phyloP scores from a whole-genome alignment of 257 asterid genomes.

The Nicotiana knightiana region DNA sequence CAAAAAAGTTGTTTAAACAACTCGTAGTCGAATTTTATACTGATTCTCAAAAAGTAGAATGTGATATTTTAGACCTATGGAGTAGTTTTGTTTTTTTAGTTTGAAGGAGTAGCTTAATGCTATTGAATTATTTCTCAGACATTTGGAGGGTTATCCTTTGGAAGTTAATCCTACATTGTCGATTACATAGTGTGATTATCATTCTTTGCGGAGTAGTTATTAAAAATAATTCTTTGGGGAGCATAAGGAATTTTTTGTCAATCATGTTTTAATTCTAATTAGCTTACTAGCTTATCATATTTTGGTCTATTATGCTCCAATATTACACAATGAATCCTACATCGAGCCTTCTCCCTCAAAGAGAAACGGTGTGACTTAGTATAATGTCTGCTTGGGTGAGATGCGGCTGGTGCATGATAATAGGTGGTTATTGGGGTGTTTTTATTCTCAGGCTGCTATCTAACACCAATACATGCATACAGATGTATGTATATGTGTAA shows the following conservation, averaged over 20 bases:
- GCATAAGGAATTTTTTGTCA: not conserved
- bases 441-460: not conserved
- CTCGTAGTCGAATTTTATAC: not conserved
- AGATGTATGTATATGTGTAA: not conserved
- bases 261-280: not conserved
- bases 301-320: not conserved
- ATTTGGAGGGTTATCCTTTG: not conserved
- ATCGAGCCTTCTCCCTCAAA: not conserved
- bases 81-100: too few species aligned
- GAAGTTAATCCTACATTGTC: not conserved
- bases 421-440: not conserved
- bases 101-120: not conserved
- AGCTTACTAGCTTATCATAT: not conserved
- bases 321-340: not conserved
- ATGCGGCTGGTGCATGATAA: not conserved
- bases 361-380: not conserved
- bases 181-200: not conserved
- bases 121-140: not conserved
- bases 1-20: not conserved
- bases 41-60: not conserved
- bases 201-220: not conserved
- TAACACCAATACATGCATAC: not conserved
- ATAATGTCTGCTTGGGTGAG: not conserved
- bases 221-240: not conserved
- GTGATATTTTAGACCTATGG: not conserved